Evolutionary conservation across 2,329 filamentous ascomycete species (phyloP), one percentile per base, ranked within the genome.

Genomic region (Orbilia javanica): DNA sequence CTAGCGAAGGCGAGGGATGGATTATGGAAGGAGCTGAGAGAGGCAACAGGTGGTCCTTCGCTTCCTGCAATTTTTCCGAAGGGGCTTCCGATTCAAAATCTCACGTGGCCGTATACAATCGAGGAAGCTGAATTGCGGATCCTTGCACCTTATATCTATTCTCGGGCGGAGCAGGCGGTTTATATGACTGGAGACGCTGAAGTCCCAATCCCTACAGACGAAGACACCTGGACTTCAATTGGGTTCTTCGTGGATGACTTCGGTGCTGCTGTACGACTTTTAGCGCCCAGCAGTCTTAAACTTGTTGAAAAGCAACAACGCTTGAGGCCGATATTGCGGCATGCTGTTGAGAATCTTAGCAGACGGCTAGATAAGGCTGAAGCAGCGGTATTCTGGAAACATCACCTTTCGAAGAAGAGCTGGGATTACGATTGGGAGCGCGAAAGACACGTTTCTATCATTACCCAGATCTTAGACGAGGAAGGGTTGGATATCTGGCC

Each of bases 1-100:
- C 60, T 73, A 1, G 60, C 69, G 2, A 55, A 60, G n/a, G 60
- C 50, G 22, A 55, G 69, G 13, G 34, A 73, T 73, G 60, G 22
- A 4, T 5, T 73, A 6, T 73, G 69, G 69, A n/a, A 8, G 3
- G 46, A 57, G 10, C 10, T 57, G 3, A 18, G 57, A 18, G 5
- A 31, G 18, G 13, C 18, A 1, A 29, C 0, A 2, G 60, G 25
- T 5, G 18, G 46, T 8, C 15, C 13, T 20, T 3, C 25, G 1
- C 60, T 72, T 3, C 57, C 57, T 1, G 5, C 31, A 18, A 15
- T 27, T 2, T 73, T 73, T 18, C 69, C 69, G 22, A 36, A n/a
- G 11, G 69, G 69, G 13, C 39, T 73, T 11, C 48, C 69, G 2
- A 50, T 73, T 6, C 69, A 73, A 22, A 10, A 10, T 6, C 48